Conservation (phyloP, 2,329 filamentous ascomycete species). For the Colletotrichum cereale region DNA sequence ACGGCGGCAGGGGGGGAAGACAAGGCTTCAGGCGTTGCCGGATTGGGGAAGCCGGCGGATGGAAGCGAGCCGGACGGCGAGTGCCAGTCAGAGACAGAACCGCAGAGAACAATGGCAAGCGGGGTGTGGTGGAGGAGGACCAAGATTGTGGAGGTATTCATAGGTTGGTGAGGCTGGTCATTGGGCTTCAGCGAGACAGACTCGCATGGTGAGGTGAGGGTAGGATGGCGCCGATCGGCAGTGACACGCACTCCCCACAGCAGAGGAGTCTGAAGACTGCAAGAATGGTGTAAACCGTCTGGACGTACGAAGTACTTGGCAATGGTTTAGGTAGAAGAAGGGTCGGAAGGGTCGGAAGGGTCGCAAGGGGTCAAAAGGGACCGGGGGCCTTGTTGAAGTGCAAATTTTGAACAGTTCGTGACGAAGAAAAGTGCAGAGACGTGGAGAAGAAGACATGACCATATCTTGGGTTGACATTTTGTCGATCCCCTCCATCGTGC, state of each 20-base stretch:
- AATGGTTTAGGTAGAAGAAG: too few species aligned
- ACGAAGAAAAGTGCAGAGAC: background rate
- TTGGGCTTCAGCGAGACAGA: slow-evolving; percentile 23
- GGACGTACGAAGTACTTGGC: too few species aligned
- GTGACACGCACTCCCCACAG: background rate
- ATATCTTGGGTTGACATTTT: background rate
- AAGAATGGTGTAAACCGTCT: background rate
- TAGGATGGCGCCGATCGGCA: slow-evolving; percentile 23
- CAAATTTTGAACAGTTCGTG: slow-evolving; percentile 4
- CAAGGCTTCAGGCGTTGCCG: slow-evolving; percentile 1
- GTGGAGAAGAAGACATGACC: background rate
- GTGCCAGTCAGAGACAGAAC: background rate
- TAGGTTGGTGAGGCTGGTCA: slow-evolving; percentile 14
- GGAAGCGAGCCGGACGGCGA: slow-evolving; percentile 11
- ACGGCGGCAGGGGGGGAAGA: slow-evolving; percentile 6
- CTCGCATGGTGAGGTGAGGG: slow-evolving; percentile 15
- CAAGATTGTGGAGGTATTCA: slow-evolving; percentile 18
- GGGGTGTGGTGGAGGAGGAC: slow-evolving; percentile 3
- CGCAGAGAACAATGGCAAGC: background rate
- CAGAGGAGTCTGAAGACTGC: background rate
- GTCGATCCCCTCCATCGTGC: background rate
- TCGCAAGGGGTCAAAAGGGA: background rate
- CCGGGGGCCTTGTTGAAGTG: background rate
- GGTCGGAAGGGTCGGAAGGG: too few species aligned
- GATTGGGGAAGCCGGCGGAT: slow-evolving; percentile 5